These are phyloP conservation scores for Yamadazyma tumulicola DNA, from an alignment of 805 yeast species.

Conservation along the genomic window DNA sequence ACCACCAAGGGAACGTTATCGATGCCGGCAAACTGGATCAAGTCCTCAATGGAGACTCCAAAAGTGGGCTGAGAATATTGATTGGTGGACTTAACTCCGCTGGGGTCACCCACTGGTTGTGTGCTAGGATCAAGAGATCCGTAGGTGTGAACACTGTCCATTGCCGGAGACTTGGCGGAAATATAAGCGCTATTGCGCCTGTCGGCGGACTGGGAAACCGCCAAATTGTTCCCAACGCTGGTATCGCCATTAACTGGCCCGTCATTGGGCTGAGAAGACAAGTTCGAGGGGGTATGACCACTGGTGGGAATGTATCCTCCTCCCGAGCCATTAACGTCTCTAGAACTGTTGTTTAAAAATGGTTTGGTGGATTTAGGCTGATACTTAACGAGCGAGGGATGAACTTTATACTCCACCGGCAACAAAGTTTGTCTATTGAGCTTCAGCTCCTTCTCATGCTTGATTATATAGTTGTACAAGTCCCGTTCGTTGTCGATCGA, in stretches of 20 bases:
- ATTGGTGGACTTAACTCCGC: slow-evolving; percentile 31
- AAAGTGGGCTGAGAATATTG: slow-evolving; percentile 50
- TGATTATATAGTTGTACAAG: slow-evolving; percentile 63
- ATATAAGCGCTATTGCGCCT: background rate
- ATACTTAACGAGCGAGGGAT: slow-evolving; percentile 54
- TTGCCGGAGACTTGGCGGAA: slow-evolving; percentile 3
- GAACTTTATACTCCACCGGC: slow-evolving; percentile 70
- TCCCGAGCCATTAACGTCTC: background rate
- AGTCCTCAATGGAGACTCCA: slow-evolving; percentile 77
- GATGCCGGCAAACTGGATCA: slow-evolving; percentile 74
- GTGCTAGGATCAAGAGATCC: slow-evolving; percentile 34
- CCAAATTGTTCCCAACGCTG: slow-evolving; percentile 1
- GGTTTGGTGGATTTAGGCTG: slow-evolving; percentile 30
- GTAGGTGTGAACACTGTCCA: slow-evolving; percentile 11
- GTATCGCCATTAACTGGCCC: background rate
- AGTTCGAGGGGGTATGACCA: background rate
- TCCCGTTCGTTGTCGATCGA: slow-evolving; percentile 82
- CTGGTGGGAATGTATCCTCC: slow-evolving; percentile 1
- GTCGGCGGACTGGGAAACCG: background rate
- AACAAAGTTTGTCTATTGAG: slow-evolving; percentile 44
- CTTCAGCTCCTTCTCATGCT: slow-evolving; percentile 33
- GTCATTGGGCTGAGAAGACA: background rate
- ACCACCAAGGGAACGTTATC: slow-evolving; percentile 92
- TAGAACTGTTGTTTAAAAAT: slow-evolving; percentile 21
- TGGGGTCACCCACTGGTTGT: slow-evolving; percentile 25